Conservation (phyloP, 164 flowering plant genomes). For the Tetrastigma voinierianum region DNA sequence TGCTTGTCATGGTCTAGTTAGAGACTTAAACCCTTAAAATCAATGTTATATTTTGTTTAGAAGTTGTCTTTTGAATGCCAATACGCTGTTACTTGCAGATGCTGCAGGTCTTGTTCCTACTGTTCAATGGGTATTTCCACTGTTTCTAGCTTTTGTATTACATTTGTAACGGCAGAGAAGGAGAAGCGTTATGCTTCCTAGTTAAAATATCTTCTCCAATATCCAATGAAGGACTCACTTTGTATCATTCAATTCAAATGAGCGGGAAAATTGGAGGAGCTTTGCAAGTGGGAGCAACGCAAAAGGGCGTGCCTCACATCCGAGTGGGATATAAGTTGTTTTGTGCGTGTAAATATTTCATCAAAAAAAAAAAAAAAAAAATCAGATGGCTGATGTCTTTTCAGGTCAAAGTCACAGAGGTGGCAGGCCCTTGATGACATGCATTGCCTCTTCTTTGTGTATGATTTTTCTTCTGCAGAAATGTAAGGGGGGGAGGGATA, state of each 20-base stretch:
- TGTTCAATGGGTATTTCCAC: slow-evolving; percentile 23
- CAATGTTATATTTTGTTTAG: too few relatives aligned
- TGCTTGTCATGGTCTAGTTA: not conserved
- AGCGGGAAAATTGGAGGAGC: slow-evolving; percentile 22
- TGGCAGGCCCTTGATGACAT: slow-evolving; percentile 62
- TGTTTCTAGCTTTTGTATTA: slow-evolving; percentile 32
- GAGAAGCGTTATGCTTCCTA: slow-evolving; percentile 2
- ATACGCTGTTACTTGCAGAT: slow-evolving; percentile 29
- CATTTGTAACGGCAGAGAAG: slow-evolving; percentile 17
- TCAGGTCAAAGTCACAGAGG: slow-evolving; percentile 70
- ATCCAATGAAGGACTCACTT: not conserved
- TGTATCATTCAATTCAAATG: slow-evolving; percentile 12
- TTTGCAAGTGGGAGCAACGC: slow-evolving; percentile 22
- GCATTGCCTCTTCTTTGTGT: slow-evolving; percentile 43
- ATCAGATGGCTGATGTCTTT: slow-evolving; percentile 35
- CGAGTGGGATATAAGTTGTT: slow-evolving; percentile 39
- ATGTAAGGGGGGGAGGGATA: slow-evolving; percentile 7
- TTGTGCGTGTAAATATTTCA: slow-evolving; percentile 52
- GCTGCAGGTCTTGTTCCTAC: slow-evolving; percentile 21
- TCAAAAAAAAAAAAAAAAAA: slow-evolving; percentile 29
- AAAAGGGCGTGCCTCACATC: slow-evolving; percentile 29
- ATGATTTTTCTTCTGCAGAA: slow-evolving; percentile 21
- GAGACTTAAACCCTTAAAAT: too few relatives aligned
- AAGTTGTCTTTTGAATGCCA: not conserved
- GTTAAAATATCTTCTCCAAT: slow-evolving; percentile 18